Evolutionary conservation across 139 green algal species (phyloP).

Genomic region (Chlorella sp.): DNA sequence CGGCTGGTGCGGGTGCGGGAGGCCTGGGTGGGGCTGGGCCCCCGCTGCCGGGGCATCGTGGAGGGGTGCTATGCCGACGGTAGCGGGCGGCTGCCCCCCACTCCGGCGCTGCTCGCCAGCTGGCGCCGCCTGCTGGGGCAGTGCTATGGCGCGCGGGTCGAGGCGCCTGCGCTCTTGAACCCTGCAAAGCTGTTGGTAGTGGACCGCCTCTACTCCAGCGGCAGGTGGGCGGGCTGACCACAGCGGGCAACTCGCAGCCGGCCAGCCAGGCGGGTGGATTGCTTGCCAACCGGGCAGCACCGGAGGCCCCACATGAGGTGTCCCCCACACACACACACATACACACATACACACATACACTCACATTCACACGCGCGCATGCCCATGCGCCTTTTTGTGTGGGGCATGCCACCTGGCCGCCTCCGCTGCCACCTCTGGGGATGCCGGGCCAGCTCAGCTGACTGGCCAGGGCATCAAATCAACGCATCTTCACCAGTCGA

Average conservation of each 20-base stretch:
- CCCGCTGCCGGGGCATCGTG: neutral
- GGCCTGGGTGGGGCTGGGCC: conserved; percentile 1
- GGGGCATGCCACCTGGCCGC: too few relatives aligned
- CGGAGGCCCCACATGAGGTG: too few relatives aligned
- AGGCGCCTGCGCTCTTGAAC: neutral
- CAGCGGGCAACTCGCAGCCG: too few relatives aligned
- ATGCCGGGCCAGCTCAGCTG: too few relatives aligned
- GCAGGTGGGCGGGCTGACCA: neutral
- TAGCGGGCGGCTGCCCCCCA: neutral
- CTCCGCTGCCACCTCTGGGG: too few relatives aligned
- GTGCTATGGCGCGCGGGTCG: neutral
- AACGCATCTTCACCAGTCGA: too few relatives aligned
- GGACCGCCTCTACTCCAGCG: neutral
- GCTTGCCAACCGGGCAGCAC: neutral
- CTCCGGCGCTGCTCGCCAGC: neutral
- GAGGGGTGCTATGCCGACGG: neutral
- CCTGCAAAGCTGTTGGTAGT: neutral
- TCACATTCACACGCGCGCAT: too few relatives aligned
- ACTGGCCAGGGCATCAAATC: too few relatives aligned
- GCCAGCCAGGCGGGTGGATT: neutral
- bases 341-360: too few relatives aligned
- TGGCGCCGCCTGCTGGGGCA: neutral
- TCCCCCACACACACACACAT: too few relatives aligned
- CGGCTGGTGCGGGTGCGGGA: neutral
- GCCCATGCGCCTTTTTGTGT: too few relatives aligned